A percentile compares a stretch with the other conserved stretches of the same genome.
These are phyloP conservation scores for Barnettozyma salicaria DNA, from an alignment of 805 yeast species.

Conservation along the genomic window DNA sequence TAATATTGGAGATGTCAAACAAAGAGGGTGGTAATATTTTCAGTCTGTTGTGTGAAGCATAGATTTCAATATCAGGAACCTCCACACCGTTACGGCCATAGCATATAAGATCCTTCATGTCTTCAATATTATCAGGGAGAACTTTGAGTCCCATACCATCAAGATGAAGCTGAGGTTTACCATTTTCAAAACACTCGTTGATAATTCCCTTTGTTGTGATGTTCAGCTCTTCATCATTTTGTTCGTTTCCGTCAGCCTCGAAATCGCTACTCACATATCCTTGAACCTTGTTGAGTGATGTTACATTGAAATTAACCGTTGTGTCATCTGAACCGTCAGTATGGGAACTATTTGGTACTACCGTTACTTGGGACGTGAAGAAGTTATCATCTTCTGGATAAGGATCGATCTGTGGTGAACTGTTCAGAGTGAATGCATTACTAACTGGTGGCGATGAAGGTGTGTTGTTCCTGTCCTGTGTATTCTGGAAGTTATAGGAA, in stretches of 20 bases:
- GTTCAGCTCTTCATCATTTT: conserved; percentile 14
- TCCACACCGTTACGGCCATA: conserved; percentile 31
- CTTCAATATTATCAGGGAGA: conserved; percentile 54
- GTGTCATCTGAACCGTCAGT: conserved; percentile 13
- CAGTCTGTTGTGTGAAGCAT: conserved; percentile 44
- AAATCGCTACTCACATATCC: conserved; percentile 24
- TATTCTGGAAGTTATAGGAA: conserved; percentile 16
- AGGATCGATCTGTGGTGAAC: conserved; percentile 16
- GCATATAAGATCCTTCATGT: conserved; percentile 49
- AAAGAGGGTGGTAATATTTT: conserved; percentile 43
- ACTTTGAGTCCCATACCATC: conserved; percentile 42
- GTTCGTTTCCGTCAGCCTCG: conserved; percentile 14
- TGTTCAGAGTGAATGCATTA: conserved; percentile 5
- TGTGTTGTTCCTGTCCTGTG: conserved; percentile 1
- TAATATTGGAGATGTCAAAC: conserved; percentile 43
- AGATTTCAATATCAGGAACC: conserved; percentile 40
- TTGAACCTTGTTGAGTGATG: conserved; percentile 17
- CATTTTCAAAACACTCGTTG: conserved; percentile 42
- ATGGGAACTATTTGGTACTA: conserved; percentile 8
- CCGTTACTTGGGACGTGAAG: conserved; percentile 23
- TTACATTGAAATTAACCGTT: conserved; percentile 24
- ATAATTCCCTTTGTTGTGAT: conserved; percentile 36
- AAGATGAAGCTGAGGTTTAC: conserved; percentile 37
- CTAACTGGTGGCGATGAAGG: conserved; percentile 25
- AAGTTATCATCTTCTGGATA: conserved; percentile 5